These are phyloP conservation scores for Suillus discolor DNA, from an alignment of 768 basidiomycete species.

Conservation along the genomic window DNA sequence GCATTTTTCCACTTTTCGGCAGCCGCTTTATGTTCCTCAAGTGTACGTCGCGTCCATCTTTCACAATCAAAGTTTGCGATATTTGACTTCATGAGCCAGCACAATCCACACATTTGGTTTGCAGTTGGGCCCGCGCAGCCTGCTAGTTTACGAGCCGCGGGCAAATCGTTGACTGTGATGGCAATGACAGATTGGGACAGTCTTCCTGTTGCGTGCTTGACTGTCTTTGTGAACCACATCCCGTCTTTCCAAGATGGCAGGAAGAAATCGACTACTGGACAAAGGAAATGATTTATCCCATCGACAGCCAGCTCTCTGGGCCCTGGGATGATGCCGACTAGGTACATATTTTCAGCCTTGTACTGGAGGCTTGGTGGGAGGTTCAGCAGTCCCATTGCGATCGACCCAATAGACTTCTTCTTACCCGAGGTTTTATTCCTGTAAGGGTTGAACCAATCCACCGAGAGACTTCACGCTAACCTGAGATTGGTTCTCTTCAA, in stretches of 20 bases:
- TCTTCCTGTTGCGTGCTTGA: constrained; percentile 23
- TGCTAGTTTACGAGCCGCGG: constrained; percentile 21
- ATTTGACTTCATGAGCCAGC: too few species aligned
- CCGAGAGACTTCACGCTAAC: constrained; percentile 25
- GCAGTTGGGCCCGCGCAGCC: constrained; percentile 19
- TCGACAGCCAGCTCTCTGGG: constrained; percentile 33
- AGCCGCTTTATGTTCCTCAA: constrained; percentile 17
- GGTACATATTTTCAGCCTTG: constrained; percentile 37
- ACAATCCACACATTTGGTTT: constrained; percentile 28
- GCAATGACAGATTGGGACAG: constrained; percentile 31
- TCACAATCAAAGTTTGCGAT: constrained; percentile 29
- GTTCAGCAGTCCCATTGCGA: constrained; percentile 23
- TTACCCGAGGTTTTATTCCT: constrained; percentile 24
- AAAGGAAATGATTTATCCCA: constrained; percentile 36
- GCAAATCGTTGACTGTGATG: constrained; percentile 29
- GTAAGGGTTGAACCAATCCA: constrained; percentile 31
- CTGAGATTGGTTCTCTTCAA: constrained; percentile 13
- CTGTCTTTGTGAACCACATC: constrained; percentile 28
- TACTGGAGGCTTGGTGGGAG: constrained; percentile 21
- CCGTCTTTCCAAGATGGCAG: constrained; percentile 33
- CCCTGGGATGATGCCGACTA: constrained; percentile 39
- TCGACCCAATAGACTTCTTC: constrained; percentile 13
- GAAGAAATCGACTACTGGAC: constrained; percentile 36
- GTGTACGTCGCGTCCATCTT: constrained; percentile 25
- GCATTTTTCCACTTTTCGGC: constrained; percentile 28